Evolutionary conservation across 768 basidiomycete species (phyloP).

Genomic region (Strobilomyces dryophilus): DNA sequence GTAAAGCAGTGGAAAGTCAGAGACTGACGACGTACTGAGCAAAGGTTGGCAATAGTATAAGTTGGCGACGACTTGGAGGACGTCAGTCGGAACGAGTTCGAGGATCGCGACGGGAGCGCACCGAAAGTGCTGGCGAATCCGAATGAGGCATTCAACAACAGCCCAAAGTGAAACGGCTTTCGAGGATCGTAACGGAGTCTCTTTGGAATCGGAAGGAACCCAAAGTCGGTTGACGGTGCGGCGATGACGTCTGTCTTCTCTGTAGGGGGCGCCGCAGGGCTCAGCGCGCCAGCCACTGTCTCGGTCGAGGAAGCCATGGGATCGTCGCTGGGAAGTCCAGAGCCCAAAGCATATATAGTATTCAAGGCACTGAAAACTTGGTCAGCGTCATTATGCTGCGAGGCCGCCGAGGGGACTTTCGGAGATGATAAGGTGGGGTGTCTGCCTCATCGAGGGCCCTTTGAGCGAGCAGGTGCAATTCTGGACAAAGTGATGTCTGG

Average conservation of each 20-base stretch:
- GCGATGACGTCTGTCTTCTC: background rate
- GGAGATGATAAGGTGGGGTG: too few species aligned
- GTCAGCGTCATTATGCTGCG: background rate
- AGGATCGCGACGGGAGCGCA: constrained; percentile 5
- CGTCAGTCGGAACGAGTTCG: background rate
- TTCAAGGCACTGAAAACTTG: background rate
- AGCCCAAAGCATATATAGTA: constrained; percentile 11
- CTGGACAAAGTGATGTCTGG: too few species aligned
- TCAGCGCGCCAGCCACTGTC: background rate
- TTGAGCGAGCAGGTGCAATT: too few species aligned
- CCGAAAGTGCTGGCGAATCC: constrained; percentile 55
- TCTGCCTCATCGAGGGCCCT: too few species aligned
- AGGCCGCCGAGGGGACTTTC: too few species aligned
- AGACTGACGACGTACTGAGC: constrained; percentile 49
- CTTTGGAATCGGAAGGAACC: constrained; percentile 60
- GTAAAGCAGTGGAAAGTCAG: background rate
- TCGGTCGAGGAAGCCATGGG: constrained; percentile 16
- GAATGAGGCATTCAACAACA: constrained; percentile 53
- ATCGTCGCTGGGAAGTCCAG: background rate
- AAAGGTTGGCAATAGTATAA: constrained; percentile 83
- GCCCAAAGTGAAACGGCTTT: constrained; percentile 48
- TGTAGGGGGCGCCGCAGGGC: background rate
- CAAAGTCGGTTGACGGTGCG: constrained; percentile 44
- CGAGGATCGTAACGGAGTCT: constrained; percentile 48
- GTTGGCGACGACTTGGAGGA: constrained; percentile 55